Conservation (phyloP, 306 rosid species). For the Trifolium repens region DNA sequence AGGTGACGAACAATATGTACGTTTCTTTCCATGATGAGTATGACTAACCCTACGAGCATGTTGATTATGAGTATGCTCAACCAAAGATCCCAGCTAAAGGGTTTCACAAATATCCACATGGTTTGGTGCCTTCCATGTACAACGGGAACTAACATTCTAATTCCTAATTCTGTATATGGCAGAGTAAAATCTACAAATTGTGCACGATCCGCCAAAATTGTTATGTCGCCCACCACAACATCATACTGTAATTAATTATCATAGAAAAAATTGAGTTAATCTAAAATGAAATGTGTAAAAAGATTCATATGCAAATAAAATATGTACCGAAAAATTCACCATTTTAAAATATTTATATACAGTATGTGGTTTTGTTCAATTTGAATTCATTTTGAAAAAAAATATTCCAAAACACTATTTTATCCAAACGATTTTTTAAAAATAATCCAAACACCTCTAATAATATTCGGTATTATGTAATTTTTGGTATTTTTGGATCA, state of each 20-base stretch:
- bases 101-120: conserved; percentile 48
- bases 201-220: conserved; percentile 40
- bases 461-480: no score
- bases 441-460: no score
- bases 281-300: no score
- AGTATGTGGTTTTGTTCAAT: no score
- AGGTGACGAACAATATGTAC: neutral
- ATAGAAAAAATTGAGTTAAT: neutral
- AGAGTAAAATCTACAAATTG: conserved; percentile 42
- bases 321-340: no score
- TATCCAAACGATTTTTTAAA: no score
- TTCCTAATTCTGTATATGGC: conserved; percentile 42
- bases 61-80: conserved; percentile 28
- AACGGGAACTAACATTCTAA: conserved; percentile 34
- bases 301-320: no score
- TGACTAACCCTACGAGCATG: conserved; percentile 35
- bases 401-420: no score
- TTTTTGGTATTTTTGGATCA: no score
- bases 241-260: conserved; percentile 31
- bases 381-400: no score
- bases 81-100: conserved; percentile 53
- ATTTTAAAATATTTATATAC: no score
- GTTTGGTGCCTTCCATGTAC: conserved; percentile 28
- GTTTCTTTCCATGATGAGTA: conserved; percentile 46
- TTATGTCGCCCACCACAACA: conserved; percentile 46